These are phyloP conservation scores for Colletotrichum sp. DNA, from an alignment of 2,329 filamentous ascomycete species.

Conservation along the genomic window DNA sequence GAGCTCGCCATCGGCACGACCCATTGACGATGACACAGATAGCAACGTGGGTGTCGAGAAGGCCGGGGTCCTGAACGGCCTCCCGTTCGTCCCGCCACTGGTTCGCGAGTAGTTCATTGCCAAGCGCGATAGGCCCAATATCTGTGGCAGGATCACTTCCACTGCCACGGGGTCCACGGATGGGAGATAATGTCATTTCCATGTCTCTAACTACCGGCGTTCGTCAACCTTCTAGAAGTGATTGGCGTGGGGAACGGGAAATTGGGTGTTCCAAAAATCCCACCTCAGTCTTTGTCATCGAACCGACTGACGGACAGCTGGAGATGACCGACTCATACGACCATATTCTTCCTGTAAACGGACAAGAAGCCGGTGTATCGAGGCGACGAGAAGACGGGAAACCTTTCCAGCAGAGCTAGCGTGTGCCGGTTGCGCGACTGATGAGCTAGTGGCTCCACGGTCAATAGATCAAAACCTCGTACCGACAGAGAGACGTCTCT, in stretches of 20 bases:
- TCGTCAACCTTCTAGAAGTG: slow-evolving; percentile 23
- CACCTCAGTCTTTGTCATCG: neutral
- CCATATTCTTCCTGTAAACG: neutral
- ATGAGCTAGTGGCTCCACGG: slow-evolving; percentile 3
- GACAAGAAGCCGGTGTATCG: slow-evolving; percentile 2
- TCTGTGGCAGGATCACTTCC: slow-evolving; percentile 1
- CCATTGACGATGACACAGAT: slow-evolving; percentile 14
- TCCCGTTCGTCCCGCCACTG: slow-evolving; percentile 2
- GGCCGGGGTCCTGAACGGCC: slow-evolving; percentile 10
- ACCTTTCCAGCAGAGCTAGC: neutral
- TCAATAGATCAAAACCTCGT: slow-evolving; percentile 1
- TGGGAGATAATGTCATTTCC: slow-evolving; percentile 24
- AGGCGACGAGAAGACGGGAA: neutral
- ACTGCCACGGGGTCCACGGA: slow-evolving; percentile 3
- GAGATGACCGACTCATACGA: neutral
- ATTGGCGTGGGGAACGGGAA: slow-evolving; percentile 22
- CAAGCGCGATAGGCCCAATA: slow-evolving; percentile 17
- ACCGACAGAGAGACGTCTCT: neutral
- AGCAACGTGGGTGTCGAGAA: neutral
- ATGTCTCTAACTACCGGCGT: slow-evolving; percentile 18
- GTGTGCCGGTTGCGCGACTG: neutral
- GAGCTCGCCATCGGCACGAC: slow-evolving; percentile 18
- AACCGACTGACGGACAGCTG: neutral
- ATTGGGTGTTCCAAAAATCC: slow-evolving; percentile 15
- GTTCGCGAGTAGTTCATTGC: slow-evolving; percentile 3